Evolutionary conservation across 805 yeast species (phyloP).

Genomic region (Henningerozyma blattae): DNA sequence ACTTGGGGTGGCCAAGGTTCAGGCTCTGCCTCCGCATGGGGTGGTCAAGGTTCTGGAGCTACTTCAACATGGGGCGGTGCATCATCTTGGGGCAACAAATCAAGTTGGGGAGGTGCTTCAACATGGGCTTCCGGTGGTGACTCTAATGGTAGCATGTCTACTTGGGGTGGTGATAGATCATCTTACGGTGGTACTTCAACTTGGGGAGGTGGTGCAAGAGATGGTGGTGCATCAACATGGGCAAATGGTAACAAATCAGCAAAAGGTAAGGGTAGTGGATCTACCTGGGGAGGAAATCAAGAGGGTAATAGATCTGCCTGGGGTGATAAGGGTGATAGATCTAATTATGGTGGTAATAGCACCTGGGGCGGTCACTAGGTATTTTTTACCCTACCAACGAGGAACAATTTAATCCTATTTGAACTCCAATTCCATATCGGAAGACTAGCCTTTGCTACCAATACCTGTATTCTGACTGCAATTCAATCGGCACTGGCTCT

Average conservation of each 20-base stretch:
- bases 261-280: slow-evolving; percentile 28
- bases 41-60: slow-evolving; percentile 27
- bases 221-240: slow-evolving; percentile 33
- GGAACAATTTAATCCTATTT: too few species aligned
- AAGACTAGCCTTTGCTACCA: too few species aligned
- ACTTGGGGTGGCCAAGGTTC: slow-evolving; percentile 27
- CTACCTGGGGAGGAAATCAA: slow-evolving; percentile 29
- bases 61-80: slow-evolving; percentile 30
- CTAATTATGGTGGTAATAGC: slow-evolving; percentile 20
- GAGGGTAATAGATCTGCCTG: slow-evolving; percentile 28
- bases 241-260: slow-evolving; percentile 14
- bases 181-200: slow-evolving; percentile 32
- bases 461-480: too few species aligned
- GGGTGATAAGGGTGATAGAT: slow-evolving; percentile 21
- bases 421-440: too few species aligned
- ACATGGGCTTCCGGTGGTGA: slow-evolving; percentile 31
- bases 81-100: slow-evolving; percentile 26
- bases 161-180: slow-evolving; percentile 30
- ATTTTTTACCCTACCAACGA: too few species aligned
- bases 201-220: slow-evolving; percentile 26
- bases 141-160: slow-evolving; percentile 32
- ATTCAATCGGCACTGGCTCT: too few species aligned
- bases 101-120: slow-evolving; percentile 38
- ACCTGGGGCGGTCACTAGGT: slow-evolving; percentile 27
- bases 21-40: slow-evolving; percentile 32